Evolutionary conservation across 2,329 filamentous ascomycete species (phyloP).

Genomic region (Orbilia blumenaviensis): DNA sequence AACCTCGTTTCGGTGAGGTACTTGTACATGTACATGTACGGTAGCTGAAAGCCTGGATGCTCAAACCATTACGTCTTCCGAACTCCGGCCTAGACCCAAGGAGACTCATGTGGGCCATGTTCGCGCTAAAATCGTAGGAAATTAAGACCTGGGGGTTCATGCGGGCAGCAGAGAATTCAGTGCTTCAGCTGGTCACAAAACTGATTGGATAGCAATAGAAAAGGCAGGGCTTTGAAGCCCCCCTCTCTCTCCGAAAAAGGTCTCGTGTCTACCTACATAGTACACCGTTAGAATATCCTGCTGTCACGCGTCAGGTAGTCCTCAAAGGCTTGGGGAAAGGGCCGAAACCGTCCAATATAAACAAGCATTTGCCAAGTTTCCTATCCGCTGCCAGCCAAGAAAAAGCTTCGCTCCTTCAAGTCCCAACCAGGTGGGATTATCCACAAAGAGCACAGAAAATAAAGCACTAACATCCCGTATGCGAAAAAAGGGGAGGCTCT

Average conservation of each 20-base stretch:
- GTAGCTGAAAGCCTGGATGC: background rate
- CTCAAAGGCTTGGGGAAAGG: slow-evolving; percentile 34
- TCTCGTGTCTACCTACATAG: slow-evolving; percentile 15
- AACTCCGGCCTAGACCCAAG: background rate
- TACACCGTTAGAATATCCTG: background rate
- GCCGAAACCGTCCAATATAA: slow-evolving; percentile 49
- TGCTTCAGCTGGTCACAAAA: slow-evolving; percentile 2
- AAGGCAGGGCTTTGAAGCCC: background rate
- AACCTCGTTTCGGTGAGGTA: background rate
- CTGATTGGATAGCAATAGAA: slow-evolving; percentile 12
- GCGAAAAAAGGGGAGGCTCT: slow-evolving; percentile 27
- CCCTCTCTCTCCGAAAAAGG: background rate
- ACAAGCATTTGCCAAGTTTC: slow-evolving; percentile 55
- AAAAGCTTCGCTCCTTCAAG: slow-evolving; percentile 52
- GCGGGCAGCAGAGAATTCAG: background rate
- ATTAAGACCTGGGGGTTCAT: background rate
- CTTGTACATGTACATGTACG: background rate
- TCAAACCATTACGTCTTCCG: slow-evolving; percentile 1
- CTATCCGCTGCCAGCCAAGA: slow-evolving; percentile 54
- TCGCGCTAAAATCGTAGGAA: slow-evolving; percentile 7
- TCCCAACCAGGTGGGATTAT: slow-evolving; percentile 36
- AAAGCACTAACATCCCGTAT: background rate
- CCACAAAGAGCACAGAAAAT: slow-evolving; percentile 9
- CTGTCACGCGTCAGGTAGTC: slow-evolving; percentile 22
- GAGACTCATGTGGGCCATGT: slow-evolving; percentile 7